These are phyloP conservation scores for Angophora floribunda DNA, from an alignment of 345 rosid genomes.

Conservation along the genomic window DNA sequence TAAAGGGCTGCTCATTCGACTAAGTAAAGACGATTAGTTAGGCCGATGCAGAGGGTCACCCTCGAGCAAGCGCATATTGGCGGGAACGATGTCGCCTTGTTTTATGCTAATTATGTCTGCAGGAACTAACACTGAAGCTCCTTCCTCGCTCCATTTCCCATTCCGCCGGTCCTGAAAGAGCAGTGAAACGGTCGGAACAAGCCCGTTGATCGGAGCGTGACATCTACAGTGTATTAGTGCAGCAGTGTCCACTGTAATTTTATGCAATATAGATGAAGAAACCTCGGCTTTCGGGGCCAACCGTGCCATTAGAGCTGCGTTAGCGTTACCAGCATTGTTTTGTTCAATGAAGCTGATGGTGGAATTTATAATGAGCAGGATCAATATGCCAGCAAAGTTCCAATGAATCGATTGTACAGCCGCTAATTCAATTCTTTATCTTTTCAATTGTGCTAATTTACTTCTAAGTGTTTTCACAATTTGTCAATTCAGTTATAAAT, in stretches of 20 bases:
- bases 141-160: constrained; percentile 64
- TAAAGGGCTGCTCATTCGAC: neutral
- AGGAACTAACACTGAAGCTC: constrained; percentile 63
- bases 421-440: no score
- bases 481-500: no score
- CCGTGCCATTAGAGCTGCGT: constrained; percentile 5
- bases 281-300: constrained; percentile 69
- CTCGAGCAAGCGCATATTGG: constrained; percentile 65
- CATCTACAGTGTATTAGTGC: no score
- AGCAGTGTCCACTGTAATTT: no score
- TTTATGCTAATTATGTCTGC: constrained; percentile 43
- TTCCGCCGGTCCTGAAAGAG: constrained; percentile 27
- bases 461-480: no score
- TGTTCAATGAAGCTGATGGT: constrained; percentile 60
- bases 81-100: constrained; percentile 56
- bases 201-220: no score
- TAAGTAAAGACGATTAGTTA: no score
- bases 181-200: no score
- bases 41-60: constrained; percentile 43
- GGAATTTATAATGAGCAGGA: constrained; percentile 41
- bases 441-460: no score
- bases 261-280: neutral
- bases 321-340: constrained; percentile 71
- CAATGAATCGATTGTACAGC: no score
- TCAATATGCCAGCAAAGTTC: no score